phyloP scores from a whole-genome alignment of 2,329 filamentous ascomycete genomes.

The Diaporthe sp. region DNA sequence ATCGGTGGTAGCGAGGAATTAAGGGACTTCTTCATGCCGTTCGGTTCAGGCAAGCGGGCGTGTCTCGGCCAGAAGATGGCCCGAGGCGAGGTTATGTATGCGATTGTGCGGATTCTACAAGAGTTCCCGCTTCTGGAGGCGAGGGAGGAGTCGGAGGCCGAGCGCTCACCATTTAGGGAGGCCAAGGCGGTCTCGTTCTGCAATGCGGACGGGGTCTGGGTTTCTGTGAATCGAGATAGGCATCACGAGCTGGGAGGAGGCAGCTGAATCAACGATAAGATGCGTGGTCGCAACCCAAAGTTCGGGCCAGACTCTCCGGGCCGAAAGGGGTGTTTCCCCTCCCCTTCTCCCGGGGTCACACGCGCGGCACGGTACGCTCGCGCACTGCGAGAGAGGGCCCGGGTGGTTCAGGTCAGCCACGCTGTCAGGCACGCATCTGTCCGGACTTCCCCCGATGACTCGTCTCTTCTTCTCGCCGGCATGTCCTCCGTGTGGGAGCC shows the following conservation, averaged over 20 bases:
- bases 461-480: not conserved
- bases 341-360: not conserved
- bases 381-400: too few relatives aligned
- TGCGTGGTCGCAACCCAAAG: not conserved
- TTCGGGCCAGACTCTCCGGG: constrained; percentile 11
- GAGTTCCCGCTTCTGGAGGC: constrained; percentile 14
- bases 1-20: constrained; percentile 6
- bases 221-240: constrained; percentile 3
- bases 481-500: not conserved
- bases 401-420: not conserved
- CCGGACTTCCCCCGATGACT: not conserved
- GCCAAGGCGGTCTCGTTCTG: constrained; percentile 34
- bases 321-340: not conserved
- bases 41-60: constrained; percentile 27
- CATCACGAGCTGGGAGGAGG: not conserved
- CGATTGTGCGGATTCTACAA: constrained; percentile 32
- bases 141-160: not conserved
- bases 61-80: constrained; percentile 34
- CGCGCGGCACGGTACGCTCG: not conserved
- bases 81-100: constrained; percentile 27
- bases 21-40: constrained; percentile 33
- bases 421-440: constrained; percentile 5
- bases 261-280: not conserved
- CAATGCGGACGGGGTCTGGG: constrained; percentile 28
- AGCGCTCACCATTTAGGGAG: constrained; percentile 29